Percentiles rank a stretch among this genome's conserved stretches.
phyloP scores from a whole-genome alignment of 257 asterid species.

The Salvia rosmarinus region DNA sequence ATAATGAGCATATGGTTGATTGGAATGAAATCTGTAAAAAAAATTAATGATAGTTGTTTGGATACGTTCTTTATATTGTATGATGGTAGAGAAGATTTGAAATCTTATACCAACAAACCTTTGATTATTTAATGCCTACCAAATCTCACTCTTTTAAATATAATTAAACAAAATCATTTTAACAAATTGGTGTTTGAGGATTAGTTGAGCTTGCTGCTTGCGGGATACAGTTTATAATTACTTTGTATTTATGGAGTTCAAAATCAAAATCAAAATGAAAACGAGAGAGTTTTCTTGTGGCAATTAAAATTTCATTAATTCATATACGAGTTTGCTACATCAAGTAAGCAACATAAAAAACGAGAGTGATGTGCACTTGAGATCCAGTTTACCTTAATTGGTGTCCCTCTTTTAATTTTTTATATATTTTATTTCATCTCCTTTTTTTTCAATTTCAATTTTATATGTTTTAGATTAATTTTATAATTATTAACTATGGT shows the following conservation, averaged over 20 bases:
- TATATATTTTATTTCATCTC: too few relatives aligned
- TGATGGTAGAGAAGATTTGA: neutral
- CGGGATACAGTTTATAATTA: neutral
- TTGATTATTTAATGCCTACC: neutral
- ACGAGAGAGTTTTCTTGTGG: too few relatives aligned
- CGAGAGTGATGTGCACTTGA: too few relatives aligned
- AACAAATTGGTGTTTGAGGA: neutral
- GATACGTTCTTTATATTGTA: neutral
- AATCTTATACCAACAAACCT: neutral
- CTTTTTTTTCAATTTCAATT: too few relatives aligned
- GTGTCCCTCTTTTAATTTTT: too few relatives aligned
- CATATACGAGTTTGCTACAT: too few relatives aligned
- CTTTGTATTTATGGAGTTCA: neutral
- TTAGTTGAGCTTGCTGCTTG: slow-evolving; percentile 7
- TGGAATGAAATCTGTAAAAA: neutral
- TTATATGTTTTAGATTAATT: too few relatives aligned
- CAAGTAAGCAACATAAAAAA: too few relatives aligned
- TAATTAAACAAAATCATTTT: neutral
- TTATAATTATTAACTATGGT: too few relatives aligned
- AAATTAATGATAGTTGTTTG: neutral
- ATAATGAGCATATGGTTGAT: neutral
- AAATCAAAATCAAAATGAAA: neutral
- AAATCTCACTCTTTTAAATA: neutral
- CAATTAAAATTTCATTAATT: too few relatives aligned
- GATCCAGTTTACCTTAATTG: too few relatives aligned